These are phyloP conservation scores for Collybia mongolica DNA, from an alignment of 768 basidiomycete species.

Conservation along the genomic window DNA sequence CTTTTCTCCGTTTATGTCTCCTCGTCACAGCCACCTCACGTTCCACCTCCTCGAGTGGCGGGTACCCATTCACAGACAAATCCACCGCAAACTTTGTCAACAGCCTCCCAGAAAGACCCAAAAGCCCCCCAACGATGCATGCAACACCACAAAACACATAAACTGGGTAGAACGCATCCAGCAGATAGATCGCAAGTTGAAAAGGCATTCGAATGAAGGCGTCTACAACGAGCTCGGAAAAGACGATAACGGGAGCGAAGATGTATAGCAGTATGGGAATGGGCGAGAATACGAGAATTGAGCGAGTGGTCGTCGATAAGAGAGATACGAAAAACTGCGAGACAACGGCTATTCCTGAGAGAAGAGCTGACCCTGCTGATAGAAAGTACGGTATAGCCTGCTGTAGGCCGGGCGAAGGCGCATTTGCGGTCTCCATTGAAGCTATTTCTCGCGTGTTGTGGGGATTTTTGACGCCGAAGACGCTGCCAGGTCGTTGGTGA, in stretches of 20 bases:
- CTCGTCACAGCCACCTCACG: not conserved
- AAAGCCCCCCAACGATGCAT: constrained; percentile 45
- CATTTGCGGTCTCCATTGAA: too few relatives aligned
- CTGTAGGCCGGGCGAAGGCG: constrained; percentile 12
- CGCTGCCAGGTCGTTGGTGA: too few relatives aligned
- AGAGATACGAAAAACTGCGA: constrained; percentile 3
- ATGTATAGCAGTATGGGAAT: constrained; percentile 36
- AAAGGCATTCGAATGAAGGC: constrained; percentile 47
- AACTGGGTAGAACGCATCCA: constrained; percentile 48
- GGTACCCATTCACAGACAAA: not conserved
- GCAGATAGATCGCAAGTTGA: constrained; percentile 30
- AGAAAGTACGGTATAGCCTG: constrained; percentile 13
- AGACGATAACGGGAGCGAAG: constrained; percentile 46
- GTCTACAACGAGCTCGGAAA: constrained; percentile 38
- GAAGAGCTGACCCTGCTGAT: constrained; percentile 3
- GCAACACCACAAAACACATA: constrained; percentile 59
- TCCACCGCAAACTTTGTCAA: constrained; percentile 12
- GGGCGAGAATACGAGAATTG: constrained; percentile 18
- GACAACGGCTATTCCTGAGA: constrained; percentile 6
- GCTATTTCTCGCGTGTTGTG: too few relatives aligned
- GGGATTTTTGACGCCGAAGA: too few relatives aligned
- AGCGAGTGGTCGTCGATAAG: constrained; percentile 3
- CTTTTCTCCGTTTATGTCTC: too few relatives aligned
- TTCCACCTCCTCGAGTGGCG: not conserved
- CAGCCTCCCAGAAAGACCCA: constrained; percentile 38